These are phyloP conservation scores for Malassezia slooffiae DNA, from an alignment of 1,284 basidiomycete genomes.

Conservation along the genomic window DNA sequence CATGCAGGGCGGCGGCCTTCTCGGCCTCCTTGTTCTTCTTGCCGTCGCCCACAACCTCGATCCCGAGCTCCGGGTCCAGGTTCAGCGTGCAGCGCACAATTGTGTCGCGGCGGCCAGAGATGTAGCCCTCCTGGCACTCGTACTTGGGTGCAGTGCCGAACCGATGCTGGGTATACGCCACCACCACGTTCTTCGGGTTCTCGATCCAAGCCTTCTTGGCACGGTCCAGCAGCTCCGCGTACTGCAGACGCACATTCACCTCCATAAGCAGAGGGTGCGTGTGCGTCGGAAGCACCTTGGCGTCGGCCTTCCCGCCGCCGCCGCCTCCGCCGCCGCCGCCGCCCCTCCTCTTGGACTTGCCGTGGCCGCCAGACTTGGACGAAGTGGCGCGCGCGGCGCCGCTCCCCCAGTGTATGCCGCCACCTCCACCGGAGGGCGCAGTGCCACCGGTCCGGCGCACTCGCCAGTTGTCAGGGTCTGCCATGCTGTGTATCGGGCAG, in stretches of 20 bases:
- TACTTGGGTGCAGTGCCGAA: conserved; percentile 23
- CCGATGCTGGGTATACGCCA: conserved; percentile 25
- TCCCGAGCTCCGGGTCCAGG: conserved; percentile 6
- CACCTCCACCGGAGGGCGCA: too few relatives aligned
- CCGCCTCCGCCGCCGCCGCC: too few relatives aligned
- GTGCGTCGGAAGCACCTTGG: not conserved
- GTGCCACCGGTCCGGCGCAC: too few relatives aligned
- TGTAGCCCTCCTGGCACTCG: conserved; percentile 22
- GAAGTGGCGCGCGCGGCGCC: too few relatives aligned
- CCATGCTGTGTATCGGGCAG: too few relatives aligned
- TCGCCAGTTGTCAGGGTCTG: too few relatives aligned
- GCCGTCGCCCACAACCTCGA: conserved; percentile 54
- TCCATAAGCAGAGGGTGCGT: not conserved
- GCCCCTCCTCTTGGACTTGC: too few relatives aligned
- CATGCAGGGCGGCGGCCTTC: conserved; percentile 53
- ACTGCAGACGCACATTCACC: conserved; percentile 18
- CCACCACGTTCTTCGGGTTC: conserved; percentile 34
- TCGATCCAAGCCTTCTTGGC: conserved; percentile 42
- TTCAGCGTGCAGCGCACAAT: conserved; percentile 18
- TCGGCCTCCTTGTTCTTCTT: conserved; percentile 61
- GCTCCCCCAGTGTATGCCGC: too few relatives aligned
- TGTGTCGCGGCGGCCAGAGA: conserved; percentile 23
- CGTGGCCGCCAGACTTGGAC: too few relatives aligned
- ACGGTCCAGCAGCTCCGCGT: conserved; percentile 57
- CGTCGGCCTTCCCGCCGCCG: too few relatives aligned